Conservation (phyloP, 257 asterid genomes). For the Rhazya stricta region DNA sequence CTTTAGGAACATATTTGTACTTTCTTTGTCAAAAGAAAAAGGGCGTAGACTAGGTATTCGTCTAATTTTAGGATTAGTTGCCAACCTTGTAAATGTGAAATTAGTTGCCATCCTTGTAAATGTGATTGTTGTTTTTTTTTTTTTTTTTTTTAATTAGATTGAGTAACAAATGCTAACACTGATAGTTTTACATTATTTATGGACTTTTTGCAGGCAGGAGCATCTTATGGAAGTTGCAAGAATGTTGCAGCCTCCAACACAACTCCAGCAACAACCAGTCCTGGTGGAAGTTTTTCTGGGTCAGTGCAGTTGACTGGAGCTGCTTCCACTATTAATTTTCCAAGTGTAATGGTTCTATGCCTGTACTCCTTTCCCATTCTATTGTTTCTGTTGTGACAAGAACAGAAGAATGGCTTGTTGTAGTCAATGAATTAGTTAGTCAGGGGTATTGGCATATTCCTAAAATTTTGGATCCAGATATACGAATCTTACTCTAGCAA, state of each 20-base stretch:
- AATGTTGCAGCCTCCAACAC: constrained; percentile 39
- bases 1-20: neutral
- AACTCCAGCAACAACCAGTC: constrained; percentile 36
- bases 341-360: constrained; percentile 24
- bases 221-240: constrained; percentile 76
- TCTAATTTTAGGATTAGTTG: neutral
- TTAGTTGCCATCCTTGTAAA: neutral
- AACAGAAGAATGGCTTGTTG: constrained; percentile 17
- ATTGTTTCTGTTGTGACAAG: constrained; percentile 29
- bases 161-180: neutral
- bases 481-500: neutral
- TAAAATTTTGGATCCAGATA: constrained; percentile 39
- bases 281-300: constrained; percentile 87
- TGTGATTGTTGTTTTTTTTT: too few species aligned
- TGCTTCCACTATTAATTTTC: constrained; percentile 40
- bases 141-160: neutral
- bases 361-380: constrained; percentile 24
- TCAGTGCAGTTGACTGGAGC: constrained; percentile 78
- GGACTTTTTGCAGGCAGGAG: constrained; percentile 64
- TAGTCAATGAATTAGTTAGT: constrained; percentile 12
- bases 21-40: neutral
- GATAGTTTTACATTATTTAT: constrained; percentile 1
- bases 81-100: neutral
- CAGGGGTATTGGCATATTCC: constrained; percentile 10
- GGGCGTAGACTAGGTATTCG: neutral